Base-by-base conservation (phyloP, 768 basidiomycete genomes). In the Lactarius sanguifluus region DNA sequence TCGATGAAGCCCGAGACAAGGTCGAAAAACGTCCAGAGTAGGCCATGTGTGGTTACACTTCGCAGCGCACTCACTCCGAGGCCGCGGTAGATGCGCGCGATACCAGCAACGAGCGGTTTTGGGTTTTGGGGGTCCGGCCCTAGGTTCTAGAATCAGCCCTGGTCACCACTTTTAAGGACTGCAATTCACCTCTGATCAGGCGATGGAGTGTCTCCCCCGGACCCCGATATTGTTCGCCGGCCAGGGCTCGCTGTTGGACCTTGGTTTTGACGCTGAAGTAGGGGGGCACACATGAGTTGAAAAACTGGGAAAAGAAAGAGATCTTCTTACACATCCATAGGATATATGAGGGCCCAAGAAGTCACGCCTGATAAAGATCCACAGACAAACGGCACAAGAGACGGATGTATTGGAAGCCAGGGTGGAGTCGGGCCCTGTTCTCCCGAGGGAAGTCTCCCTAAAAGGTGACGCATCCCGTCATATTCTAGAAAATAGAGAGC, bases 11-110 rank as follows among this genome's bases (percentile, higher is more conserved):
- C 79, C 47, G 88, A 83, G 36, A 85, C 86, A 71, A 89, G 78
- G 79, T 97, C 95, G 75, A 95, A 94, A 67, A 97, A 81, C 9
- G 95, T 96, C 95, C 95, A 97, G 59, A 96, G 80, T 45, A 96
- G 80, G 25, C 96, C 96, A 70, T 97, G 96, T 8, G 94, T 96
- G 38, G 94, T 92, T 72, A 96, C 89, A 71, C 91, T 95, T 61
- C 97, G 86, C 60, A 92, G 76, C 47, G 96, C 96, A 68, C 94
- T 96, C 69, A 99, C 92, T 63, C 96, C 94, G 59, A 98, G 85
- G 62, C 96, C 97, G 67, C 91, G 89, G 76, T 99, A 99, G 70
- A 98, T 86, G 43, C 94, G 82, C 40, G 87, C 81, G 56, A 97
- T 78, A 30, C 97, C 97, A 54, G 81, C 82, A 7, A 91, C 75